A percentile compares a stretch with the other conserved stretches of the same genome.
phyloP scores from a whole-genome alignment of 495 filamentous ascomycete species.

The Acidiella bohemica region DNA sequence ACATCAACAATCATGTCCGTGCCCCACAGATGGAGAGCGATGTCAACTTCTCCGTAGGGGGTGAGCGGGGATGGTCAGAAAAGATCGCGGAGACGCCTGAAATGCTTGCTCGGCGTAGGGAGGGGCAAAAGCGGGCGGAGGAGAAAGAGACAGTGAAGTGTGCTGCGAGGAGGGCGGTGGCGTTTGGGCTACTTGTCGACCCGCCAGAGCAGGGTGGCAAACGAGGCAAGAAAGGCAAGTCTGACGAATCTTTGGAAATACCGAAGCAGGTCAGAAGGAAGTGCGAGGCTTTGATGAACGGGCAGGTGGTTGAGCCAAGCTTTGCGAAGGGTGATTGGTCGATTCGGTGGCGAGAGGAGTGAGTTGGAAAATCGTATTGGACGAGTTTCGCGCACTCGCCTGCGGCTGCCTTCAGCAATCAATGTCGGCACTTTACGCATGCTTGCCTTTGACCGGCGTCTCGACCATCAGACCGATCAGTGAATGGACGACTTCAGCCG shows the following conservation, averaged over 20 bases:
- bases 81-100: conserved; percentile 28
- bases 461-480: conserved; percentile 33
- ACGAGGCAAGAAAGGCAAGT: conserved; percentile 5
- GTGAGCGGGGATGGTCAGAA: conserved; percentile 33
- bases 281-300: conserved; percentile 31
- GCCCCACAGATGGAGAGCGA: conserved; percentile 29
- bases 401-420: no score
- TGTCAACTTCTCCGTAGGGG: conserved; percentile 34
- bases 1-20: conserved; percentile 20
- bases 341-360: conserved; percentile 31
- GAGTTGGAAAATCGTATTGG: no score
- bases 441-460: conserved; percentile 25
- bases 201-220: neutral
- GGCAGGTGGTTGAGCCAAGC: conserved; percentile 29
- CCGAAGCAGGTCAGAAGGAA: conserved; percentile 17
- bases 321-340: conserved; percentile 39
- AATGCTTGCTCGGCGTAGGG: conserved; percentile 24
- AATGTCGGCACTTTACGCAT: no score
- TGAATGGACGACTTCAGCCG: conserved; percentile 34
- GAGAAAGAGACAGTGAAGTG: conserved; percentile 34
- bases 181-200: conserved; percentile 31
- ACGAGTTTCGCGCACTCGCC: no score
- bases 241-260: neutral
- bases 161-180: conserved; percentile 34
- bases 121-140: conserved; percentile 23